Evolutionary conservation across 2,329 filamentous ascomycete species (phyloP), one percentile per base, ranked within the genome.

Genomic region (Hyphodiscus sp.): DNA sequence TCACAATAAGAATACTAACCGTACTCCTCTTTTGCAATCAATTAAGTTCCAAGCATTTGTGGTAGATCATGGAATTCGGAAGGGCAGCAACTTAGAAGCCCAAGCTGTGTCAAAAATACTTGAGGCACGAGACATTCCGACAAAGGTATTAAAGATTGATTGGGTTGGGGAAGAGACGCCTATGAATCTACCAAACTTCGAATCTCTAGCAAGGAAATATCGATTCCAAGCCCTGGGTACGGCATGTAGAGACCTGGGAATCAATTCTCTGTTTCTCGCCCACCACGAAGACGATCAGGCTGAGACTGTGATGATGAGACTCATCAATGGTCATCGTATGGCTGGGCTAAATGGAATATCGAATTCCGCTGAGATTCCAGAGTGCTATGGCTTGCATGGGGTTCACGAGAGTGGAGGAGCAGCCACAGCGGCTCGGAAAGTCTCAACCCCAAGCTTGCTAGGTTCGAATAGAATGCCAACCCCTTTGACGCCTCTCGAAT

Each of bases 251-350:
- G 67, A 71, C 1, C 61, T 72, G 6, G 67, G 71, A 0, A 79
- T 87, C 3, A 71, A 69, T 4, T 80, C 81, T 19, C 68, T 97
- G 1, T 78, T 96, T 41, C 73, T 95, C 26, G 94, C 86, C 3
- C 94, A 99, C 67, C 94, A 99, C 67, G 76, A 80, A 57, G 91
- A 96, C 64, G 94, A 99, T 64, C 89, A 94, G 65, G 87, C 91
- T 52, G 94, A 99, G 72, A 96, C 91, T 0, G 77, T 95, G 3
- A 71, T 97, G 47, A 87, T 91, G 83, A 81, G 94, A 43, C 70
- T 97, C 38, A 70, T 85, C 9, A 74, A 76, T 2, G 83, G 85
- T 0, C 86, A 89, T 63, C 73, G 79, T 2, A 80, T 81, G n/a
- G 73, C 78, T n/a, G 91, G 89, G 0, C 73, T 96, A 29, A 74